Percentiles rank a stretch among this genome's conserved stretches.
Conservation (phyloP, 2,329 filamentous ascomycete species). For the Aureobasidium zeae region DNA sequence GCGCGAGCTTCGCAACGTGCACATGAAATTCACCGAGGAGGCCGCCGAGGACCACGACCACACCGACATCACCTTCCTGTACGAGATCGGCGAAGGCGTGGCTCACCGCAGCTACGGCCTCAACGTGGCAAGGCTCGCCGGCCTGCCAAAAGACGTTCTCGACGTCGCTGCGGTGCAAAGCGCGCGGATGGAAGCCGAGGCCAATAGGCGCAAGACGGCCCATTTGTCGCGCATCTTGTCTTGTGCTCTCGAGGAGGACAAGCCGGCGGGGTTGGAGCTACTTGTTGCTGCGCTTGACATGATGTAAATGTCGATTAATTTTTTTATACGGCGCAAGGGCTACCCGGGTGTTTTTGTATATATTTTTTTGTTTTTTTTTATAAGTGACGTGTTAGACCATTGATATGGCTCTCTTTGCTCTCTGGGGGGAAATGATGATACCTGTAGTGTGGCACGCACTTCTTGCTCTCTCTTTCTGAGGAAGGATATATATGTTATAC, state of each 20-base stretch:
- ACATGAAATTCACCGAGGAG: conserved; percentile 75
- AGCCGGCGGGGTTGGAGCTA: conserved; percentile 28
- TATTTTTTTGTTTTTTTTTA: too few relatives aligned
- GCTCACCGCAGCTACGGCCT: conserved; percentile 90
- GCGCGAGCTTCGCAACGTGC: conserved; percentile 69
- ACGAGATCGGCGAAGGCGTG: conserved; percentile 82
- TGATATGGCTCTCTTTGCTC: too few relatives aligned
- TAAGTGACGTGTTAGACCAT: too few relatives aligned
- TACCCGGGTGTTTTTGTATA: too few relatives aligned
- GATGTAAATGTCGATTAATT: conserved; percentile 24
- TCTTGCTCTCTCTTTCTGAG: too few relatives aligned
- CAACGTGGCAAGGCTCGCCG: conserved; percentile 82
- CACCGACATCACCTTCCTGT: conserved; percentile 85
- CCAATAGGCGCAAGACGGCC: conserved; percentile 53
- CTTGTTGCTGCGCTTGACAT: conserved; percentile 37
- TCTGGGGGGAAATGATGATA: too few relatives aligned
- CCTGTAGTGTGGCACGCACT: too few relatives aligned
- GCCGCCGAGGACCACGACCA: conserved; percentile 44
- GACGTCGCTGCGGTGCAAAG: conserved; percentile 75
- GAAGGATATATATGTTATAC: too few relatives aligned
- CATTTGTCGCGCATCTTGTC: conserved; percentile 24
- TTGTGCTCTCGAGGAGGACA: conserved; percentile 20
- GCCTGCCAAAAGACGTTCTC: conserved; percentile 66
- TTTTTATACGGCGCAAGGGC: too few relatives aligned
- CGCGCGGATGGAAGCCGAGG: conserved; percentile 65